Percentiles rank a stretch among this genome's conserved stretches.
phyloP scores from a whole-genome alignment of 345 rosid genomes.

The Pistacia vera region DNA sequence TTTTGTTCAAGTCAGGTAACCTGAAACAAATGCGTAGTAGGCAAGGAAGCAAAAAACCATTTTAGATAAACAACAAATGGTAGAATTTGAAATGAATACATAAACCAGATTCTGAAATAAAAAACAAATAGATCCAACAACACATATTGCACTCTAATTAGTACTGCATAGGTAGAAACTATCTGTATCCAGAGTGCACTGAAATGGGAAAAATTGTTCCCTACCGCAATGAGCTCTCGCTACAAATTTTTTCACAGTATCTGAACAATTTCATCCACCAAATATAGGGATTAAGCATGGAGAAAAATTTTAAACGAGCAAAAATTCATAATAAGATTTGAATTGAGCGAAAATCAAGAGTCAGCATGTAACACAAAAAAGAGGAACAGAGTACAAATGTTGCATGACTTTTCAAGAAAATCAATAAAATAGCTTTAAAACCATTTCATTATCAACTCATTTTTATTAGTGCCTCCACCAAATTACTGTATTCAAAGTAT shows the following conservation, averaged over 20 bases:
- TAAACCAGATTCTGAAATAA: background rate
- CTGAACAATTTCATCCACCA: background rate
- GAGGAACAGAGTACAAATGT: background rate
- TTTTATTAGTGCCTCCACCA: background rate
- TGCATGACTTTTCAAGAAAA: background rate
- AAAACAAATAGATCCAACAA: background rate
- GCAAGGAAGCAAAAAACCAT: background rate
- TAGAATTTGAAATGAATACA: background rate
- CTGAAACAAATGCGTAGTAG: constrained; percentile 14
- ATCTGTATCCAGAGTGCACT: background rate
- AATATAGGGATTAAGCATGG: no score
- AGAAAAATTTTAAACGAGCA: no score
- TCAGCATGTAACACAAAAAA: background rate
- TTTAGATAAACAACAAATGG: background rate
- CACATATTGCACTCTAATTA: background rate
- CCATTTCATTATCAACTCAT: background rate
- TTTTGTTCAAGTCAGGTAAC: constrained; percentile 21
- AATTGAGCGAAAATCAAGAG: background rate
- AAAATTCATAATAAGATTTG: no score
- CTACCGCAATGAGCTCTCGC: background rate
- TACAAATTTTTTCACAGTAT: no score
- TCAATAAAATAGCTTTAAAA: no score
- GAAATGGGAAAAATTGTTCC: no score
- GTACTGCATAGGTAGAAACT: background rate
- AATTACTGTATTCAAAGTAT: background rate